Conservation (phyloP, 163 green algal genomes). For the Coccomyxa subellipsoidea region DNA sequence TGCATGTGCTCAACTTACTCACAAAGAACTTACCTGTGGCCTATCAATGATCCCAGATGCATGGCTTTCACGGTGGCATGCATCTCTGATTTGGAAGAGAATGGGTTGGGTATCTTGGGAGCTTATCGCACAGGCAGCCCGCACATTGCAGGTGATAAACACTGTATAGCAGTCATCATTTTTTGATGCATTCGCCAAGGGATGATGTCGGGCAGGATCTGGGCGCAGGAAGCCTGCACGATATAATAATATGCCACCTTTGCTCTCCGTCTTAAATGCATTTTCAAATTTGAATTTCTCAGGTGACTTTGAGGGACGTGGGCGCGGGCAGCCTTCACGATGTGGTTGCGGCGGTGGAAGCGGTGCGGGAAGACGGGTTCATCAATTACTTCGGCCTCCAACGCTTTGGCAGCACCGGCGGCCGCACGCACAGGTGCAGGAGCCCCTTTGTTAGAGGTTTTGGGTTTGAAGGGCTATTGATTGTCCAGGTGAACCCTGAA, state of each 20-base stretch:
- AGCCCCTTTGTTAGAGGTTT: not conserved
- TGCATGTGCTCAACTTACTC: too few species aligned
- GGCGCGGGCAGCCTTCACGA: constrained; percentile 4
- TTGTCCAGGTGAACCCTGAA: too few species aligned
- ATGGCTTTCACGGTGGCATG: too few species aligned
- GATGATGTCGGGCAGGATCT: too few species aligned
- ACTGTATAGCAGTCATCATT: too few species aligned
- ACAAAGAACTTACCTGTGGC: too few species aligned
- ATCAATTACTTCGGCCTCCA: constrained; percentile 97
- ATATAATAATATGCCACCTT: constrained; percentile 9
- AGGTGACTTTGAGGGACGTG: not conserved
- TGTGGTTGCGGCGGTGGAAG: constrained; percentile 43
- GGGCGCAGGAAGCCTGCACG: not conserved
- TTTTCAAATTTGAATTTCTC: not conserved
- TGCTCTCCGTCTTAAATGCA: constrained; percentile 29
- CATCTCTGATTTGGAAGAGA: too few species aligned
- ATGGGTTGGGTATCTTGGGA: too few species aligned
- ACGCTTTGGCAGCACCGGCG: constrained; percentile 73
- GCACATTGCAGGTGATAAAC: too few species aligned
- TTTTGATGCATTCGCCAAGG: too few species aligned
- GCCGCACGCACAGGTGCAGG: constrained; percentile 53
- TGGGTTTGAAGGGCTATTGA: not conserved
- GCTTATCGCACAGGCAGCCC: too few species aligned
- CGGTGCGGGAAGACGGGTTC: constrained; percentile 67
- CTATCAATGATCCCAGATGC: too few species aligned